Conservation (phyloP, 352 stramenopile genomes). For the Thraustochytrium sp. region DNA sequence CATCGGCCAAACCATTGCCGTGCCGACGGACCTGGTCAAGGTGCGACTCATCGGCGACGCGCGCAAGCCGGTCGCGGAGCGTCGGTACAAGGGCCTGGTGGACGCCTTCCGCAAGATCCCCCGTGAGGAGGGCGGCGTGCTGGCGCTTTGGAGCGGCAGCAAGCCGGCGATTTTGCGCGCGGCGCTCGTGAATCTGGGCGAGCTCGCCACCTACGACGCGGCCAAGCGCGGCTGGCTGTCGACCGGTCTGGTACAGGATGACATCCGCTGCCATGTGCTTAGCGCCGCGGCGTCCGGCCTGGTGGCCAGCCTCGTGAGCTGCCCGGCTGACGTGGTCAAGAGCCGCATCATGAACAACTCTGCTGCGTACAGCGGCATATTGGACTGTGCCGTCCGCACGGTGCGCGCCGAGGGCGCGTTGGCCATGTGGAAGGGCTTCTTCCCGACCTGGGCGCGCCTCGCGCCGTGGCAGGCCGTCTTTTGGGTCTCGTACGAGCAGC, state of each 20-base stretch:
- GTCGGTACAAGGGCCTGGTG: neutral
- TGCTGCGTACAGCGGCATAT: conserved; percentile 12
- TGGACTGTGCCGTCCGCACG: conserved; percentile 45
- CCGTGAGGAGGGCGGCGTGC: conserved; percentile 79
- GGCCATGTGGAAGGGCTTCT: conserved; percentile 44
- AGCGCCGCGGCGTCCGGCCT: conserved; percentile 89
- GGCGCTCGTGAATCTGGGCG: conserved; percentile 79
- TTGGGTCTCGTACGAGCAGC: conserved; percentile 2
- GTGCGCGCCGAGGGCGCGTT: conserved; percentile 44
- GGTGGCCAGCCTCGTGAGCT: conserved; percentile 92
- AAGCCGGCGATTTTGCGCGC: conserved; percentile 81
- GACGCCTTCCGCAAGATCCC: conserved; percentile 69
- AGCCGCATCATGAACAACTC: conserved; percentile 47
- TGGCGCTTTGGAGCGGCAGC: conserved; percentile 73
- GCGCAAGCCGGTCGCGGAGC: neutral
- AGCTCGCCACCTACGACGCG: conserved; percentile 89
- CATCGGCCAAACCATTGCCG: neutral
- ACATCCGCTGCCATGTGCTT: conserved; percentile 73
- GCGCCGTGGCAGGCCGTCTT: conserved; percentile 12
- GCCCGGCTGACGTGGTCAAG: conserved; percentile 58
- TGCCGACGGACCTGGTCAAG: neutral
- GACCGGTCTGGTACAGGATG: conserved; percentile 61
- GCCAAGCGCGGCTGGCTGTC: conserved; percentile 80
- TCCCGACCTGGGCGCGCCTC: neutral
- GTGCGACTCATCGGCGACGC: neutral